Percentiles rank a stretch among this genome's conserved stretches.
These are phyloP conservation scores for Eucalyptus virginea DNA, from an alignment of 345 rosid species.

Conservation along the genomic window DNA sequence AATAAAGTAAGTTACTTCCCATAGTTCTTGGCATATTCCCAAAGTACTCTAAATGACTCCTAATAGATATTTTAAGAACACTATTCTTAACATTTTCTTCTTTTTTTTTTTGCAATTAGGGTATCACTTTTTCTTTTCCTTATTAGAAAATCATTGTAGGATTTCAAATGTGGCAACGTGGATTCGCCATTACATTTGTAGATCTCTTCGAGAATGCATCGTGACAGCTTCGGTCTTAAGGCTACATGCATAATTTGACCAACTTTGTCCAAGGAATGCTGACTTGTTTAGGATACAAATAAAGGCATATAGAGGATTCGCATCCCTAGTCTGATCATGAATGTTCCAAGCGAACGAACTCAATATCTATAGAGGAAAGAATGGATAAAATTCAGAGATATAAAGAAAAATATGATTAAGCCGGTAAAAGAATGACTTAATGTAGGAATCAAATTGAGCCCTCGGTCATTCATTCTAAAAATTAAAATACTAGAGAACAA, in stretches of 20 bases:
- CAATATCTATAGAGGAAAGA: background rate
- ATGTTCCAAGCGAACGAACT: background rate
- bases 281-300: background rate
- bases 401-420: background rate
- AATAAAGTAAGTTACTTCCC: background rate
- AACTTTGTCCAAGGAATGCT: background rate
- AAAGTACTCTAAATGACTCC: background rate
- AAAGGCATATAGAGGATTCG: background rate
- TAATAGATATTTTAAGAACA: background rate
- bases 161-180: background rate
- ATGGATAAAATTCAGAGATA: background rate
- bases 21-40: background rate
- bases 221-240: background rate
- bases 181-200: background rate
- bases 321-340: background rate
- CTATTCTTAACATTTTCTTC: background rate
- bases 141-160: background rate
- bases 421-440: background rate
- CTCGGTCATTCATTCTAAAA: background rate
- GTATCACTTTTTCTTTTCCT: background rate
- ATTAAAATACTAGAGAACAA: too few relatives aligned
- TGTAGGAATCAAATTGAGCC: background rate
- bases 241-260: background rate
- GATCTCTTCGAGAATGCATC: background rate
- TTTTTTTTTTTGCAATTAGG: background rate